Percentiles rank a stretch among this genome's conserved stretches.
These are phyloP conservation scores for Firmiana major DNA, from an alignment of 345 rosid species.

Conservation along the genomic window DNA sequence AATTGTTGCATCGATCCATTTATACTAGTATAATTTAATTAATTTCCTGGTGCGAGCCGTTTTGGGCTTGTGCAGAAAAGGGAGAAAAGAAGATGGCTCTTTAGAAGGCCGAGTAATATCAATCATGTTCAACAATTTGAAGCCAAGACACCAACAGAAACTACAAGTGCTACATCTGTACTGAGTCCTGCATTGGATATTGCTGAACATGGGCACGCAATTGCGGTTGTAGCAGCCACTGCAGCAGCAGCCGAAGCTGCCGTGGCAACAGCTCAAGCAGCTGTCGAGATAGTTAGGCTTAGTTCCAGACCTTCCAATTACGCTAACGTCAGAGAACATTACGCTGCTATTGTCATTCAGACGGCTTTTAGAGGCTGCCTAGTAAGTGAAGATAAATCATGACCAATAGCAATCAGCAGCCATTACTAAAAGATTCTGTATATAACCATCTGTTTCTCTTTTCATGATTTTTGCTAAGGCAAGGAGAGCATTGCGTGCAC, in stretches of 20 bases:
- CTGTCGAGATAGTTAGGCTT: constrained; percentile 57
- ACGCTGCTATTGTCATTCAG: constrained; percentile 77
- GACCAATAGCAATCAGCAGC: not conserved
- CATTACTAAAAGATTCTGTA: not conserved
- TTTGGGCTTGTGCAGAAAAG: constrained; percentile 41
- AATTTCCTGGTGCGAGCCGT: not conserved
- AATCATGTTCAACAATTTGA: constrained; percentile 24
- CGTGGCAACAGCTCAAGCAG: constrained; percentile 56
- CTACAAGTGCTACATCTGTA: not conserved
- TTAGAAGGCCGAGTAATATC: constrained; percentile 44
- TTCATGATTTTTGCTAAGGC: constrained; percentile 37
- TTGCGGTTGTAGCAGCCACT: constrained; percentile 61
- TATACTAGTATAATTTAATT: not conserved
- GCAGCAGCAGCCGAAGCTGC: too few species aligned
- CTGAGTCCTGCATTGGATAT: constrained; percentile 21
- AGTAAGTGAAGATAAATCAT: constrained; percentile 35
- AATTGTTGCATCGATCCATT: too few species aligned
- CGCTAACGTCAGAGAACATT: constrained; percentile 48
- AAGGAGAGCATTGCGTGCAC: constrained; percentile 74
- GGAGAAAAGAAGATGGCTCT: constrained; percentile 78
- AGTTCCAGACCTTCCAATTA: constrained; percentile 40
- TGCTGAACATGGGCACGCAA: constrained; percentile 48
- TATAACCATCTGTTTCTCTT: not conserved
- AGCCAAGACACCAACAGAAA: constrained; percentile 9
- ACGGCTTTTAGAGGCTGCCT: constrained; percentile 82